A percentile compares a stretch with the other conserved stretches of the same genome.
Evolutionary conservation across 1,284 basidiomycete genomes (phyloP).

Genomic region (Acaromyces ingoldii): DNA sequence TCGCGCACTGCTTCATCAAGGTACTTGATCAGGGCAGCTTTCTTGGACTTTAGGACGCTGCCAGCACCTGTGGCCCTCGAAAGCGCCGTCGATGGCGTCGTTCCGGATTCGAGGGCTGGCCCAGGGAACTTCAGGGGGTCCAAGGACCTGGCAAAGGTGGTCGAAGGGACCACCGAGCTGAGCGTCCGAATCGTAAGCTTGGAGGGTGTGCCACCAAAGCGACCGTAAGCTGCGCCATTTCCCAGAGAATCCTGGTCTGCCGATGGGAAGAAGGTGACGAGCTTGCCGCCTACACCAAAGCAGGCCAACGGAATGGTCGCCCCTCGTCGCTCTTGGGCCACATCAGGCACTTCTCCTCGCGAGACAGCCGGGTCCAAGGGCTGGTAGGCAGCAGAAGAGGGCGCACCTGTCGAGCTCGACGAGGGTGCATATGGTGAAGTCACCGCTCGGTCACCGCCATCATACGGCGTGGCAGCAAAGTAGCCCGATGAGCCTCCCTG

Average conservation of each 20-base stretch:
- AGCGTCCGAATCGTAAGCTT: constrained; percentile 26
- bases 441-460: background rate
- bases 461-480: constrained; percentile 2
- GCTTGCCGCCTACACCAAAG: constrained; percentile 46
- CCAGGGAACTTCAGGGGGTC: constrained; percentile 43
- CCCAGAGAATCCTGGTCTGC: background rate
- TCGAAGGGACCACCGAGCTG: constrained; percentile 26
- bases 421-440: background rate
- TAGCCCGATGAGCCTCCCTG: too few species aligned
- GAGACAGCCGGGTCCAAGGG: constrained; percentile 9
- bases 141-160: constrained; percentile 35
- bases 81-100: constrained; percentile 23
- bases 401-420: too few species aligned
- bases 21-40: constrained; percentile 33
- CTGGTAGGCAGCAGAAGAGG: constrained; percentile 7
- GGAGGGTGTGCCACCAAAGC: constrained; percentile 18
- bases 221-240: constrained; percentile 27
- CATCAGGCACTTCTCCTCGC: constrained; percentile 19
- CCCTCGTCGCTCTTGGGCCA: constrained; percentile 29
- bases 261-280: constrained; percentile 40
- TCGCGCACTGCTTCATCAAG: constrained; percentile 41
- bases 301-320: constrained; percentile 36
- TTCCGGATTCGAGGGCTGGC: constrained; percentile 36
- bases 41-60: constrained; percentile 31
- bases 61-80: constrained; percentile 26